phyloP scores from a whole-genome alignment of 164 flowering plant species.

The Warburgia ugandensis region DNA sequence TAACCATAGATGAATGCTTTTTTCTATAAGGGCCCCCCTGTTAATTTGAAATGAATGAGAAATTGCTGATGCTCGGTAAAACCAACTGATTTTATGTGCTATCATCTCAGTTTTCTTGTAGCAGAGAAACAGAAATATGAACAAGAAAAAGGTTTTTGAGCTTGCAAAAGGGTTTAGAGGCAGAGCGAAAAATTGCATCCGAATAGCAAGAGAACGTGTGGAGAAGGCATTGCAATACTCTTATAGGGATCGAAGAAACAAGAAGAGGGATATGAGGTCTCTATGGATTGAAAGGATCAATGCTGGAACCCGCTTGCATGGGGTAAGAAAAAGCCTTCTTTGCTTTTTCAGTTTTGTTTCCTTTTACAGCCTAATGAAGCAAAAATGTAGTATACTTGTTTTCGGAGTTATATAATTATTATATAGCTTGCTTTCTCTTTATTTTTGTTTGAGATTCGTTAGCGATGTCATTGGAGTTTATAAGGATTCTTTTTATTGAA shows the following conservation, averaged over 20 bases:
- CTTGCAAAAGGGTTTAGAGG: conserved; percentile 87
- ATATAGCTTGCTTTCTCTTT: too few relatives aligned
- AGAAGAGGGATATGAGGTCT: conserved; percentile 92
- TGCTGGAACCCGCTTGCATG: conserved; percentile 77
- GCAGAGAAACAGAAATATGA: conserved; percentile 4
- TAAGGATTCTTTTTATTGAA: too few relatives aligned
- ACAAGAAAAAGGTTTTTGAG: conserved; percentile 41
- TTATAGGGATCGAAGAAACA: conserved; percentile 78
- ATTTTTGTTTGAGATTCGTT: too few relatives aligned
- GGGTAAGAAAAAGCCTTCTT: conserved; percentile 41
- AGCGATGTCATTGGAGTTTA: too few relatives aligned
- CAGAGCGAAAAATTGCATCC: conserved; percentile 85
- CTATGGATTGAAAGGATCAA: conserved; percentile 95
- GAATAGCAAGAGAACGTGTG: conserved; percentile 86
- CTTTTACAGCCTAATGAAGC: too few relatives aligned
- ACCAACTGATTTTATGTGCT: too few relatives aligned
- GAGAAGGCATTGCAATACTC: conserved; percentile 91
- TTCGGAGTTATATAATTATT: too few relatives aligned
- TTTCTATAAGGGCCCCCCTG: too few relatives aligned
- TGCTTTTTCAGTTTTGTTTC: neutral
- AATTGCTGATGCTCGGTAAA: too few relatives aligned
- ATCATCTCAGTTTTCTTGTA: neutral
- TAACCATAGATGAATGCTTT: too few relatives aligned
- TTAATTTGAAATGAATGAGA: too few relatives aligned
- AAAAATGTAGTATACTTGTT: too few relatives aligned